Conservation (phyloP, 768 basidiomycete species). For the Rhodocollybia butyracea region DNA sequence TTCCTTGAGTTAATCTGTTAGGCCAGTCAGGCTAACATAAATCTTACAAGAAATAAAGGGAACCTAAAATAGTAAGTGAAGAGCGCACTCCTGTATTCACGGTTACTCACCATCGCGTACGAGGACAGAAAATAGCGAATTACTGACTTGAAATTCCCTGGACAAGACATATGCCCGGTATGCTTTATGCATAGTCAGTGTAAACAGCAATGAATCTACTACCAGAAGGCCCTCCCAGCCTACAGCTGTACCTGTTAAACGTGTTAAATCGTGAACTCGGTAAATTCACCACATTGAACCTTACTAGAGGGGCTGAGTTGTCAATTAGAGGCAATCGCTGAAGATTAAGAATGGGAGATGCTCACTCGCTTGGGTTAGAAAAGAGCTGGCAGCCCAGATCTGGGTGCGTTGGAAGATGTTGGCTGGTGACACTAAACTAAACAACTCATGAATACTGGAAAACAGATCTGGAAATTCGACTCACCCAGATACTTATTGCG, state of each 20-base stretch:
- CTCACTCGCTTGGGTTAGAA: too few relatives aligned
- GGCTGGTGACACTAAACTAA: neutral
- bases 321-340: too few relatives aligned
- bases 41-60: neutral
- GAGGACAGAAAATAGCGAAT: neutral
- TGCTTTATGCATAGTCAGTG: neutral
- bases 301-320: too few relatives aligned
- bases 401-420: neutral
- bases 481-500: neutral
- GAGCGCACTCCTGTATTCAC: neutral
- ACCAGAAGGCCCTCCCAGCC: constrained; percentile 3
- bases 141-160: neutral
- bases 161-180: neutral
- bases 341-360: too few relatives aligned
- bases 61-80: neutral
- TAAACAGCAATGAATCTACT: neutral
- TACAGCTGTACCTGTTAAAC: neutral
- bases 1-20: too few relatives aligned
- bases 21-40: too few relatives aligned
- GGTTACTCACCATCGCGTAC: neutral
- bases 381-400: neutral
- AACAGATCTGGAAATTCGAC: neutral
- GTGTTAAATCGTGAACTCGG: too few relatives aligned
- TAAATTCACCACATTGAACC: too few relatives aligned
- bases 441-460: neutral